Conservation (phyloP, 2,329 filamentous ascomycete species). For the Neonectria punicea region DNA sequence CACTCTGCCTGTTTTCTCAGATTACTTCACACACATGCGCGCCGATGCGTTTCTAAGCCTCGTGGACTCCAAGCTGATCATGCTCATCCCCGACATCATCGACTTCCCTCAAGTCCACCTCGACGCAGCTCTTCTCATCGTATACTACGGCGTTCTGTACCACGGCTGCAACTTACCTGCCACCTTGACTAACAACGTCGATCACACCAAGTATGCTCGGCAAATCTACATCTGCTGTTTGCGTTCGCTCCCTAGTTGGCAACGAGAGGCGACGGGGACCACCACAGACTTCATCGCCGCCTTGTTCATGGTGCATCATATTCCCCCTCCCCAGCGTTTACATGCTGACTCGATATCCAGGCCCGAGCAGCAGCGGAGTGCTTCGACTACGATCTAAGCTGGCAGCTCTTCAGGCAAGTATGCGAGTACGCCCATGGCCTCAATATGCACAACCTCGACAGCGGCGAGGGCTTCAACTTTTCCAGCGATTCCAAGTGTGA, state of each 20-base stretch:
- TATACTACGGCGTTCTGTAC: conserved; percentile 41
- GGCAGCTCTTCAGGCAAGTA: conserved; percentile 13
- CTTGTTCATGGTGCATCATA: neutral
- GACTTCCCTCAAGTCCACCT: conserved; percentile 44
- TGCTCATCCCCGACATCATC: conserved; percentile 30
- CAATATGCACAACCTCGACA: conserved; percentile 22
- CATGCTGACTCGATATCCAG: neutral
- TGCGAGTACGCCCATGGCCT: conserved; percentile 19
- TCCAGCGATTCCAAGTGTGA: neutral
- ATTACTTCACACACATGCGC: conserved; percentile 13
- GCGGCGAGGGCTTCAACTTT: conserved; percentile 1
- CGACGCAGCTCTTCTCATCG: conserved; percentile 44
- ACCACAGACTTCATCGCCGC: conserved; percentile 16
- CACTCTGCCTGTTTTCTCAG: conserved; percentile 1
- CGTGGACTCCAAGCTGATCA: conserved; percentile 8
- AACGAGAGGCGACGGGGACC: conserved; percentile 13
- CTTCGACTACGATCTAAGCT: conserved; percentile 18
- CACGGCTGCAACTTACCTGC: conserved; percentile 12
- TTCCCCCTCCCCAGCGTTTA: no score
- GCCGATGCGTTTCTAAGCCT: conserved; percentile 18
- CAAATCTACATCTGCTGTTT: conserved; percentile 16
- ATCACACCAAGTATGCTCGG: neutral
- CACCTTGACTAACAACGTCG: neutral
- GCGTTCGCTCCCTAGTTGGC: conserved; percentile 15
- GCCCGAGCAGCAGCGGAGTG: conserved; percentile 10